Percentiles rank a stretch among this genome's conserved stretches.
Conservation (phyloP, 1,139 yeast species). For the Williopsis jadinii region DNA sequence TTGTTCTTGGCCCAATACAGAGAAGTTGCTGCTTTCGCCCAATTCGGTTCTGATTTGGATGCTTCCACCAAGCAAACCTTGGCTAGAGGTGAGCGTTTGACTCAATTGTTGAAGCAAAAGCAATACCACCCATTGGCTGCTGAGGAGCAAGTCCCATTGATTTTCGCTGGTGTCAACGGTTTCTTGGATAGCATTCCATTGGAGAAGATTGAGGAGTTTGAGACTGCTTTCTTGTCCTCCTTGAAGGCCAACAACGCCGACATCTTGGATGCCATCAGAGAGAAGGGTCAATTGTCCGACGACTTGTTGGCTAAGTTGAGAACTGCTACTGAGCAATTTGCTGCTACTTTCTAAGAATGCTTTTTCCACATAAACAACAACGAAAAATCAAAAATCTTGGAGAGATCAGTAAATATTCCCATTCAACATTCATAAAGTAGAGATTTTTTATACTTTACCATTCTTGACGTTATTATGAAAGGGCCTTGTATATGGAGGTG, state of each 20-base stretch:
- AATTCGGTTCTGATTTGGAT: slow-evolving; percentile 99
- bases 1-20: slow-evolving; percentile 99
- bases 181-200: slow-evolving; percentile 85
- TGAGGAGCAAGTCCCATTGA: slow-evolving; percentile 98
- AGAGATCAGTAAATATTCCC: slow-evolving; percentile 4
- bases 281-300: slow-evolving; percentile 85
- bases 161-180: slow-evolving; percentile 99
- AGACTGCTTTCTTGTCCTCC: slow-evolving; percentile 84
- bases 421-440: slow-evolving; percentile 17
- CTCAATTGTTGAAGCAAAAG: slow-evolving; percentile 97
- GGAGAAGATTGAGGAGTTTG: slow-evolving; percentile 85
- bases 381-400: background rate
- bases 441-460: slow-evolving; percentile 12
- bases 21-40: slow-evolving; percentile 99
- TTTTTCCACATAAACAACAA: background rate
- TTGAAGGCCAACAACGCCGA: slow-evolving; percentile 87
- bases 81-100: slow-evolving; percentile 99
- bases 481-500: slow-evolving; percentile 10
- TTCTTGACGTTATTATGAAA: slow-evolving; percentile 16
- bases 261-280: slow-evolving; percentile 76
- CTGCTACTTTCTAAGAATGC: slow-evolving; percentile 63
- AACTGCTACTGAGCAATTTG: slow-evolving; percentile 86
- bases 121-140: slow-evolving; percentile 97
- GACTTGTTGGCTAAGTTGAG: slow-evolving; percentile 84
- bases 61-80: slow-evolving; percentile 99